Evolutionary conservation across 2,329 filamentous ascomycete species (phyloP).

Genomic region (Penicillium sp.): DNA sequence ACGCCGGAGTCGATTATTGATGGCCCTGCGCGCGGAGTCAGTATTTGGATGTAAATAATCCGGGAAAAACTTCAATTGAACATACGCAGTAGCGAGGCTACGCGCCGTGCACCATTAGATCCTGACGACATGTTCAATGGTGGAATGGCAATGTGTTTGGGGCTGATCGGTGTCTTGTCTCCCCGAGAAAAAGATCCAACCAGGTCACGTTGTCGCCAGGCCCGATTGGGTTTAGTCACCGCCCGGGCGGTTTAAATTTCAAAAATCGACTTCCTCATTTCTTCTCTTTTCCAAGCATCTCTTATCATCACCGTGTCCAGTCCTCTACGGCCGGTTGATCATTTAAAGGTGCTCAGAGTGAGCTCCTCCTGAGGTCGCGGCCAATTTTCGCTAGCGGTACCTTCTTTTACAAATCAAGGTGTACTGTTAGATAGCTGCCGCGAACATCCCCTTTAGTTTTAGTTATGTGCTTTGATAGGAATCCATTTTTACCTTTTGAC

Average conservation of each 20-base stretch:
- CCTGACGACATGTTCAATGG: constrained; percentile 38
- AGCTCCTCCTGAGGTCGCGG: constrained; percentile 57
- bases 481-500: neutral
- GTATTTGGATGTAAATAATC: constrained; percentile 1
- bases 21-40: constrained; percentile 28
- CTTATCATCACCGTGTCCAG: constrained; percentile 89
- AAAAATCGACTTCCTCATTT: constrained; percentile 27
- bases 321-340: constrained; percentile 76
- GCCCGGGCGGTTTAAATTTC: constrained; percentile 27
- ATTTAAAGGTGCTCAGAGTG: constrained; percentile 87
- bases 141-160: constrained; percentile 11
- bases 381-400: constrained; percentile 99
- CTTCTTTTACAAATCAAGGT: constrained; percentile 65
- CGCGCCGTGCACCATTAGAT: constrained; percentile 42
- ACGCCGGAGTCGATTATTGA: constrained; percentile 40
- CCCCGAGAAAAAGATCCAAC: constrained; percentile 38
- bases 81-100: constrained; percentile 41
- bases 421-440: constrained; percentile 97
- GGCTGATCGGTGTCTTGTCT: constrained; percentile 16
- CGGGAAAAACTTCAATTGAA: constrained; percentile 5
- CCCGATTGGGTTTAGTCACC: constrained; percentile 21
- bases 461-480: neutral
- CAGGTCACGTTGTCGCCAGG: constrained; percentile 36
- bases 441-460: constrained; percentile 57
- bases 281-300: constrained; percentile 62